These are phyloP conservation scores for Asterella californica DNA, from an alignment of 225 moss, liverwort and hornwort genomes.

Conservation along the genomic window DNA sequence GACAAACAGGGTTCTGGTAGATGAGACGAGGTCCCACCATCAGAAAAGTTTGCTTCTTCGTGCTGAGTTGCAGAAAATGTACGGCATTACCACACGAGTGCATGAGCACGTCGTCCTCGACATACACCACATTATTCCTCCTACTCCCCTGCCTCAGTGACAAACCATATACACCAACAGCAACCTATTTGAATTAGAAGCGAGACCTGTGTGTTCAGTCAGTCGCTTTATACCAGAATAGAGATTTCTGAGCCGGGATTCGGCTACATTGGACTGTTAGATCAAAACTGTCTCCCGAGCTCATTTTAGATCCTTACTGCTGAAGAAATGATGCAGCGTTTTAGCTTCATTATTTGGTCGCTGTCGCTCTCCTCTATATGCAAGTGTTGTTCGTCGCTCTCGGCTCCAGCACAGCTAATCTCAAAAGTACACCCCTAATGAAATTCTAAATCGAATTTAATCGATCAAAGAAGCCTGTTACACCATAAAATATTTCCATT, in stretches of 20 bases:
- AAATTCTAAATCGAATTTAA: too few species aligned
- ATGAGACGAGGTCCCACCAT: constrained; percentile 36
- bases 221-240: neutral
- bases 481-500: too few species aligned
- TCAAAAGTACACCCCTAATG: too few species aligned
- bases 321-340: too few species aligned
- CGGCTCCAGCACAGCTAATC: too few species aligned
- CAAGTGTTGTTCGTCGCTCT: too few species aligned
- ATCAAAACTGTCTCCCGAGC: neutral
- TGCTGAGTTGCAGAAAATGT: constrained; percentile 76
- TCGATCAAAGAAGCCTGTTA: too few species aligned
- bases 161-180: neutral
- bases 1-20: neutral
- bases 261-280: neutral
- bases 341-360: too few species aligned
- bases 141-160: constrained; percentile 64
- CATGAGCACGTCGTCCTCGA: constrained; percentile 54
- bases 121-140: constrained; percentile 76
- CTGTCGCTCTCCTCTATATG: too few species aligned
- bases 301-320: neutral
- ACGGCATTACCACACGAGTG: constrained; percentile 84
- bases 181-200: neutral
- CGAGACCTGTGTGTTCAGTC: neutral
- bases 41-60: constrained; percentile 63
- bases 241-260: neutral